A percentile compares a stretch with the other conserved stretches of the same genome.
Conservation (phyloP, 306 rosid species). For the Macrotyloma uniflorum region DNA sequence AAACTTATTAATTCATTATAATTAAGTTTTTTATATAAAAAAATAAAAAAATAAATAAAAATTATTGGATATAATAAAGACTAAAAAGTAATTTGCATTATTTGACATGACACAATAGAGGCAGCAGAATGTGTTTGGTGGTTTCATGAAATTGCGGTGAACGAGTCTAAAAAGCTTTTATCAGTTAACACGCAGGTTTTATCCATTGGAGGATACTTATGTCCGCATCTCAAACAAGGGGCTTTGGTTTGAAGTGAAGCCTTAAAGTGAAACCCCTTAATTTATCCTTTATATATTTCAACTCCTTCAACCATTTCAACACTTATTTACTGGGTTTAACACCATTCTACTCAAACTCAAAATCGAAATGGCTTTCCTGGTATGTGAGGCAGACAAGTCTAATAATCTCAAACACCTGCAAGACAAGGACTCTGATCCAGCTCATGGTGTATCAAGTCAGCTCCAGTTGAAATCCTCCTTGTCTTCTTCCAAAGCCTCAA, state of each 20-base stretch:
- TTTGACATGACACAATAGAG: constrained; percentile 1
- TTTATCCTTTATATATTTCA: constrained; percentile 29
- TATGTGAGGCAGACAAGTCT: constrained; percentile 42
- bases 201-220: constrained; percentile 5
- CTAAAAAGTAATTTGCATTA: too few species aligned
- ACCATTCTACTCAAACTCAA: background rate
- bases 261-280: constrained; percentile 50
- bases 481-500: constrained; percentile 38
- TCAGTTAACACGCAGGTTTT: background rate
- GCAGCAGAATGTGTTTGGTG: constrained; percentile 32
- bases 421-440: constrained; percentile 32
- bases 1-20: too few species aligned
- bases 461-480: constrained; percentile 56
- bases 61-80: too few species aligned
- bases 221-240: constrained; percentile 52
- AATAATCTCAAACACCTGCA: background rate
- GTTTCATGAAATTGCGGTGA: constrained; percentile 23
- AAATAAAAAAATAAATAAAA: too few species aligned
- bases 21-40: too few species aligned
- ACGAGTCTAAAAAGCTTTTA: background rate
- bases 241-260: constrained; percentile 40
- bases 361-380: constrained; percentile 47
- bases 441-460: constrained; percentile 49
- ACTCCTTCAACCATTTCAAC: background rate
- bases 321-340: background rate